A percentile compares a stretch with the other conserved stretches of the same genome.
phyloP scores from a whole-genome alignment of 1,139 yeast species.

The Suhomyces taliae region DNA sequence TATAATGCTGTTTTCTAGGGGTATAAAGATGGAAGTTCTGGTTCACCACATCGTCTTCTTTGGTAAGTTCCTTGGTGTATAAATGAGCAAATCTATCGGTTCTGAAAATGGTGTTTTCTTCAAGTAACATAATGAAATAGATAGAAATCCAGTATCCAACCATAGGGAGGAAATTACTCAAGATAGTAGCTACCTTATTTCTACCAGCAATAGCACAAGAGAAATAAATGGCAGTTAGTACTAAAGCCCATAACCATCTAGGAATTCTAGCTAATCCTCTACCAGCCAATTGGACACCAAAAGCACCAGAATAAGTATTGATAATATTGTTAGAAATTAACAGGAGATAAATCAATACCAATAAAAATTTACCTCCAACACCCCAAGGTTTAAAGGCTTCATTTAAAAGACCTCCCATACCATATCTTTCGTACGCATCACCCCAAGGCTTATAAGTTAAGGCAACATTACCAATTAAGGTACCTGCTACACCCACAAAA shows the following conservation, averaged over 20 bases:
- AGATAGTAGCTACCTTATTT: conserved; percentile 68
- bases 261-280: conserved; percentile 63
- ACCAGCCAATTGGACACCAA: conserved; percentile 74
- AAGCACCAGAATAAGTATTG: conserved; percentile 83
- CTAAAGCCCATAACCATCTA: conserved; percentile 74
- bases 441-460: conserved; percentile 60
- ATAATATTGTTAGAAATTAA: conserved; percentile 77
- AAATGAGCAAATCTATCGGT: conserved; percentile 48
- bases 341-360: conserved; percentile 67
- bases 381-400: conserved; percentile 75
- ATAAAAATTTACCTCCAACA: conserved; percentile 73
- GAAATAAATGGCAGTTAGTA: conserved; percentile 63
- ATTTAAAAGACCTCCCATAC: conserved; percentile 77
- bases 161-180: conserved; percentile 92
- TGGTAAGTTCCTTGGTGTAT: conserved; percentile 55
- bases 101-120: conserved; percentile 76
- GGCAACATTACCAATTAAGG: conserved; percentile 71
- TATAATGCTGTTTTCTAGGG: conserved; percentile 43
- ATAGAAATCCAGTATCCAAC: conserved; percentile 92
- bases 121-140: conserved; percentile 68
- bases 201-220: conserved; percentile 77
- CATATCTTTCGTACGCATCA: conserved; percentile 54
- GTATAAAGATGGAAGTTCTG: conserved; percentile 10
- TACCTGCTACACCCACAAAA: conserved; percentile 74
- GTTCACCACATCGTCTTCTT: conserved; percentile 6